Evolutionary conservation across 768 basidiomycete species (phyloP).

Genomic region (Russula abietina): DNA sequence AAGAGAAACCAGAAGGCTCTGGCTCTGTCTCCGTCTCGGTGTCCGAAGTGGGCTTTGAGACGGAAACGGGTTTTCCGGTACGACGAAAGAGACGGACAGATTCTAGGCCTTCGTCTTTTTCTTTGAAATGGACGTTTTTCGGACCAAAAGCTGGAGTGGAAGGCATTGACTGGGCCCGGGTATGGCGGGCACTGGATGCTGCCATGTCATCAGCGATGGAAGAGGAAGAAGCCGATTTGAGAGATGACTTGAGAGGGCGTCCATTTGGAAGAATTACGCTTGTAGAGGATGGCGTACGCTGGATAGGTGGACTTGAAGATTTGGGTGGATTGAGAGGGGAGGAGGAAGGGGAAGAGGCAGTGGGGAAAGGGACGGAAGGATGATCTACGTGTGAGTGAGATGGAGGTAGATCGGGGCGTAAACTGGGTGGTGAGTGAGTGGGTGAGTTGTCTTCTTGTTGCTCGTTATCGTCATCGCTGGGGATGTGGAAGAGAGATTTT

Average conservation of each 20-base stretch:
- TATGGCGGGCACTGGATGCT: slow-evolving; percentile 29
- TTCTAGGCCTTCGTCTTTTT: slow-evolving; percentile 52
- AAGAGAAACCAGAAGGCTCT: slow-evolving; percentile 28
- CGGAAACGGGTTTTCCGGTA: slow-evolving; percentile 63
- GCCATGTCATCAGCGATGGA: slow-evolving; percentile 39
- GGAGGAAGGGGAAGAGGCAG: neutral
- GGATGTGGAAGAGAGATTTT: slow-evolving; percentile 25
- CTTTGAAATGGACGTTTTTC: slow-evolving; percentile 85
- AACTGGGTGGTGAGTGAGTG: slow-evolving; percentile 9
- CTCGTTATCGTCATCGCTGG: slow-evolving; percentile 19
- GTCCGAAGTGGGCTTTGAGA: slow-evolving; percentile 40
- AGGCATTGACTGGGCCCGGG: slow-evolving; percentile 53
- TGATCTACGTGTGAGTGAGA: neutral
- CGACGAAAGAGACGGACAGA: slow-evolving; percentile 58
- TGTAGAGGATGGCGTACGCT: slow-evolving; percentile 29
- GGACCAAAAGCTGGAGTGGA: slow-evolving; percentile 46
- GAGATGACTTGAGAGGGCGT: slow-evolving; percentile 79
- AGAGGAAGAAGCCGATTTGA: slow-evolving; percentile 58
- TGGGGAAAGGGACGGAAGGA: slow-evolving; percentile 13
- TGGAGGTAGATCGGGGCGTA: neutral
- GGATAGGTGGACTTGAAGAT: slow-evolving; percentile 5
- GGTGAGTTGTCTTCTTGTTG: slow-evolving; percentile 22
- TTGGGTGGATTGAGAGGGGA: neutral
- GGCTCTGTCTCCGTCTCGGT: slow-evolving; percentile 32
- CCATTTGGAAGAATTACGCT: slow-evolving; percentile 61